These are phyloP conservation scores for Penicillium sp. DNA, from an alignment of 2,329 filamentous ascomycete genomes.

Conservation along the genomic window DNA sequence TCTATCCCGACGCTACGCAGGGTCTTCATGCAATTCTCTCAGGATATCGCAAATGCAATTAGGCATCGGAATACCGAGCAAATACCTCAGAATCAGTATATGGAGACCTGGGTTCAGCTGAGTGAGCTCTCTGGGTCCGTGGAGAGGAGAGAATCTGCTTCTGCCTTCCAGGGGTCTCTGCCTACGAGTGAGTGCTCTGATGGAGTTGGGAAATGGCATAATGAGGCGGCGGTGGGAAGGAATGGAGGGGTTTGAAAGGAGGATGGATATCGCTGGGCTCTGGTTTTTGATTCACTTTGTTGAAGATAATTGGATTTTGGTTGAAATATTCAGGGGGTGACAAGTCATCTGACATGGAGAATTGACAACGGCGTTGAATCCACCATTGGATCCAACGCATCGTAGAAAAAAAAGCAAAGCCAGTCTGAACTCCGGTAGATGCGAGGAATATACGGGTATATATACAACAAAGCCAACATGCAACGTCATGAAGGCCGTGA, in stretches of 20 bases:
- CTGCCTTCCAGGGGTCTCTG: neutral
- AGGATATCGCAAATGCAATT: neutral
- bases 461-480: conserved; percentile 9
- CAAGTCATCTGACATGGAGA: too few species aligned
- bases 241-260: too few species aligned
- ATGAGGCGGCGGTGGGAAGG: too few species aligned
- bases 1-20: conserved; percentile 13
- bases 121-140: neutral
- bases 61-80: neutral
- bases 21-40: neutral
- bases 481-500: conserved; percentile 24
- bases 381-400: too few species aligned
- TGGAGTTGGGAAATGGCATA: too few species aligned
- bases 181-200: neutral
- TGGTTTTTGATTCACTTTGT: too few species aligned
- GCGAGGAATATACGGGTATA: conserved; percentile 16
- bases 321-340: too few species aligned
- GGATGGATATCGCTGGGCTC: too few species aligned
- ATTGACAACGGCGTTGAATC: too few species aligned
- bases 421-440: conserved; percentile 5
- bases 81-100: neutral
- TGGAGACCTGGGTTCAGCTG: neutral
- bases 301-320: too few species aligned
- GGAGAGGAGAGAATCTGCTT: neutral
- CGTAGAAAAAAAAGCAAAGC: neutral